phyloP scores from a whole-genome alignment of 2,329 filamentous ascomycete species.

The Ophiostoma ips region DNA sequence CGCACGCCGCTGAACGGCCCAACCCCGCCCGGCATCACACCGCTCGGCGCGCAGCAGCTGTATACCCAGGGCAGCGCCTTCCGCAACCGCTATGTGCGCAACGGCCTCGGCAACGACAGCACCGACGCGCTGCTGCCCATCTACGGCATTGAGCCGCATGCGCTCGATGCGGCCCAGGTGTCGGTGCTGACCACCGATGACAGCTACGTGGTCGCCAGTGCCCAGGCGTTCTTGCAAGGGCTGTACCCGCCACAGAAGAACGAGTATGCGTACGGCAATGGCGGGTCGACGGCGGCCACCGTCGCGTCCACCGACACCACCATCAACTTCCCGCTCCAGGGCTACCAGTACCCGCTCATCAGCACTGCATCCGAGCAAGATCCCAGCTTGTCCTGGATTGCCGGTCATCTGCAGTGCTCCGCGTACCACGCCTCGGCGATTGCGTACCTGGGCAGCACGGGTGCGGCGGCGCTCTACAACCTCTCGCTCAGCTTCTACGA shows the following conservation, averaged over 20 bases:
- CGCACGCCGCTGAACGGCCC: constrained; percentile 28
- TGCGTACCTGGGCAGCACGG: constrained; percentile 16
- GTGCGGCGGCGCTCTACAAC: constrained; percentile 13
- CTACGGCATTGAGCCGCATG: constrained; percentile 25
- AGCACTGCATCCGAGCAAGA: constrained; percentile 20
- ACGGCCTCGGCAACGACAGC: constrained; percentile 13
- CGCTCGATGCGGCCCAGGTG: constrained; percentile 36
- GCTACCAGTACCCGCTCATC: constrained; percentile 69
- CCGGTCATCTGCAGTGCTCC: constrained; percentile 26
- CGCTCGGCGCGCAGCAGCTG: constrained; percentile 40
- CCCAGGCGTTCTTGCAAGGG: constrained; percentile 67
- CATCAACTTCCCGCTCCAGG: constrained; percentile 53
- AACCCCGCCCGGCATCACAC: constrained; percentile 28
- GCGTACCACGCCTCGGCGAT: constrained; percentile 22
- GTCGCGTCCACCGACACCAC: constrained; percentile 29
- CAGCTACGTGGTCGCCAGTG: constrained; percentile 47
- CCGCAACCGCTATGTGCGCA: constrained; percentile 33
- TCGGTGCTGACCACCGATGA: constrained; percentile 27
- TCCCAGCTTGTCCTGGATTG: constrained; percentile 30
- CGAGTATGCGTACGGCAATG: constrained; percentile 24
- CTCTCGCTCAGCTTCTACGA: constrained; percentile 27
- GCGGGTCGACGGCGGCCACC: constrained; percentile 16
- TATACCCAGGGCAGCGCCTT: constrained; percentile 33
- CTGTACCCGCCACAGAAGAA: constrained; percentile 59
- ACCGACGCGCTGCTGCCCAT: constrained; percentile 23